These are phyloP conservation scores for Neopestalotiopsis clavispora DNA, from an alignment of 2,329 filamentous ascomycete species.

Conservation along the genomic window DNA sequence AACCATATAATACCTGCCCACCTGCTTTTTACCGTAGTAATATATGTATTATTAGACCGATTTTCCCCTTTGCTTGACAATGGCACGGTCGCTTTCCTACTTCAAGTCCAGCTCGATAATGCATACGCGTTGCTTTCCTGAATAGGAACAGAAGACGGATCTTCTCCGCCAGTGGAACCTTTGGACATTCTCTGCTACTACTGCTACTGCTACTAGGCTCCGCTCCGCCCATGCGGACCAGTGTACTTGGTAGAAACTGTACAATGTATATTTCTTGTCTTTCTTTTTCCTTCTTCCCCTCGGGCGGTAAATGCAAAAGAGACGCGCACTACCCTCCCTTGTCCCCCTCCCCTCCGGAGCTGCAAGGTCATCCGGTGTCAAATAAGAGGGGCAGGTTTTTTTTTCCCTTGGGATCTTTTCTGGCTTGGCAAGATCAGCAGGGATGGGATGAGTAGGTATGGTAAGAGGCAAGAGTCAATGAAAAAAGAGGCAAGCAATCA, in stretches of 20 bases:
- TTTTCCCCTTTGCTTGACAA: too few relatives aligned
- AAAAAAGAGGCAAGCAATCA: too few relatives aligned
- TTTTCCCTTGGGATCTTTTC: background rate
- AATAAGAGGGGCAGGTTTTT: background rate
- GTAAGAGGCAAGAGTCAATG: background rate
- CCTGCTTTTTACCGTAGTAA: too few relatives aligned
- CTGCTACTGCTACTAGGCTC: background rate
- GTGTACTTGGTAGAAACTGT: background rate
- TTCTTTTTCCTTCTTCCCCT: background rate
- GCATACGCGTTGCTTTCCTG: background rate
- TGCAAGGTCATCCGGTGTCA: background rate
- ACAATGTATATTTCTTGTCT: background rate
- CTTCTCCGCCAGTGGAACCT: background rate
- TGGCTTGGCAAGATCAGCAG: background rate
- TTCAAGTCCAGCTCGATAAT: background rate
- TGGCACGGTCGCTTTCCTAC: too few relatives aligned
- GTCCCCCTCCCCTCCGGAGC: too few relatives aligned
- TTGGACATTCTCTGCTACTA: background rate
- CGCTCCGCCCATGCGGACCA: background rate
- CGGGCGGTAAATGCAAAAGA: background rate
- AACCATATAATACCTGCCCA: too few relatives aligned
- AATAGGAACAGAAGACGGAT: background rate
- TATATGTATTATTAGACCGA: too few relatives aligned
- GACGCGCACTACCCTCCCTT: background rate
- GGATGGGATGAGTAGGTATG: background rate